Conservation (phyloP, 106 monocot species). For the Apostasia ramifera region DNA sequence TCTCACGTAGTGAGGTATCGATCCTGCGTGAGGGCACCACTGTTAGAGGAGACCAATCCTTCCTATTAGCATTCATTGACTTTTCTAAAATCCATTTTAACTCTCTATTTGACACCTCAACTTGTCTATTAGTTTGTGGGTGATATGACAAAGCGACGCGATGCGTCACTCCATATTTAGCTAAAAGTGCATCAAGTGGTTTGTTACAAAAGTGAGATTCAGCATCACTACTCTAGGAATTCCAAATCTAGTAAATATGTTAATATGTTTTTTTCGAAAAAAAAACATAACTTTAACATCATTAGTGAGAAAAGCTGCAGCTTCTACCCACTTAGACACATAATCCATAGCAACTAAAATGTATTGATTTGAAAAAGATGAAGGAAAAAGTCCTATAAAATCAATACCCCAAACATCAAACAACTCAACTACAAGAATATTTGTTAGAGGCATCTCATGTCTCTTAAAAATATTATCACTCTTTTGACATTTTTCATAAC, state of each 20-base stretch:
- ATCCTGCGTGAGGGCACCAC: too few species aligned
- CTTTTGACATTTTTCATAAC: neutral
- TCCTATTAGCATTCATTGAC: neutral
- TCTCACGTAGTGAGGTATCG: too few species aligned
- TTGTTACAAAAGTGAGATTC: neutral
- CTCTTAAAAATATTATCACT: neutral
- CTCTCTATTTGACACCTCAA: neutral
- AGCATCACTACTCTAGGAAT: neutral
- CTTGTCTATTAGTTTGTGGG: neutral
- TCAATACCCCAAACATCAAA: conserved; percentile 10
- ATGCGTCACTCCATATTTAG: neutral
- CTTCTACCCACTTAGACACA: conserved; percentile 14
- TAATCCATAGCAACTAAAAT: conserved; percentile 10
- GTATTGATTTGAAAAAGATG: neutral
- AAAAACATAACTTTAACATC: neutral
- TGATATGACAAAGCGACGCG: neutral
- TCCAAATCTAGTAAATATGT: neutral
- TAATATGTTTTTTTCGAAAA: neutral
- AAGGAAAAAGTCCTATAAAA: conserved; percentile 10
- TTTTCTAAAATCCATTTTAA: neutral
- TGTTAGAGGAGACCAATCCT: neutral
- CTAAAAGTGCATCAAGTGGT: neutral
- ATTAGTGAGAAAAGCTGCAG: neutral
- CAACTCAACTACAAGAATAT: neutral
- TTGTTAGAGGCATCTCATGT: neutral